Evolutionary conservation across 78 protist species (phyloP), one percentile per base, ranked within the genome.

Genomic region (Tieghemostelium lacteum): DNA sequence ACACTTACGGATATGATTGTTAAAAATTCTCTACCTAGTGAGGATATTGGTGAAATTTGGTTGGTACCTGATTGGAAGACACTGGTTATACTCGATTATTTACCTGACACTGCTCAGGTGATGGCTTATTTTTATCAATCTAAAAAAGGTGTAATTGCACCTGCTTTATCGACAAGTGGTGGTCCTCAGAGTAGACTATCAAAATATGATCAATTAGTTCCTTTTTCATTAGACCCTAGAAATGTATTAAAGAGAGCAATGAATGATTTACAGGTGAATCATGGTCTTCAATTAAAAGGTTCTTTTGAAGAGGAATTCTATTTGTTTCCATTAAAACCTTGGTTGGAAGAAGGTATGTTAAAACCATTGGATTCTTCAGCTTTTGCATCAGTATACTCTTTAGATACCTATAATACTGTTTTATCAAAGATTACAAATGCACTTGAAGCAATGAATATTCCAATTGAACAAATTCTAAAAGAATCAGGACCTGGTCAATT

Each of bases 221-320:
- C 70, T 28, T 80, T 75, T 75, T 3, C 22, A 6, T 20, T 28
- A 16, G 62, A 73, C 45, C 76, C 76, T 8, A 49, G 88, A 42
- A 19, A 67, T 34, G 0, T 26, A 16, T 58, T 80, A 40, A 16
- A 42, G 31, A 37, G 40, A 28, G 76, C 69, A 26, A 69, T 69
- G n/a, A n/a, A 69, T 28, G 28, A 19, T 20, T 42, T 69, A 4
- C 17, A 29, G 7, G 49, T 4, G 4, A 10, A 40, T 7, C 7
- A 24, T 8, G 78, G 63, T 3, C 40, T 72, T 2, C 0, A 0
- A 28, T 3, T 67, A 2, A 80, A 80, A 34, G 88, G 88, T 55
- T 65, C 88, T 17, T 80, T 80, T 39, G 88, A 80, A 67, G 88
- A 39, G 50, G 88, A 80, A 49, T 80, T 80, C 57, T 80, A 57